Base-by-base conservation (phyloP, 495 filamentous ascomycete genomes). In the Penicillium canescens region DNA sequence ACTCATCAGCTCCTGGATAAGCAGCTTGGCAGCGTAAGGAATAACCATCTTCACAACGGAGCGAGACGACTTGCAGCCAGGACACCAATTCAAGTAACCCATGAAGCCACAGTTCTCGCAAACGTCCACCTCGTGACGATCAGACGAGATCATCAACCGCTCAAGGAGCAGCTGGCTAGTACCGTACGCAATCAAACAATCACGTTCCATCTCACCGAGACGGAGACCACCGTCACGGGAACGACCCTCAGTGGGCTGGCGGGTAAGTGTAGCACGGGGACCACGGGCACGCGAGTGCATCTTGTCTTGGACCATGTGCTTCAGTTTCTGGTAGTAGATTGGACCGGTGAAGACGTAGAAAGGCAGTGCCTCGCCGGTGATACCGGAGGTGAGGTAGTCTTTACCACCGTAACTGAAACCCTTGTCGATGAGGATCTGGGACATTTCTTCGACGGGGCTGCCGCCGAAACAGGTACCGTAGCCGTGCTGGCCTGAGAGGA, bases 271-370 rank as follows among this genome's bases (percentile, higher is more conserved):
- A 9, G 92, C 92, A 16, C 88, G 84, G 2, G 95, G 94, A 3
- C 94, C 94, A 40, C 89, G 86, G 9, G 92, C 84, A 49, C 94
- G 91, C 8, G 91, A 90, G 72, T 99, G 94, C 93, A 99, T 97
- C 80, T 99, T 99, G 63, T 99, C 94, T 68, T 96, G 91, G 28
- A 99, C 94, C 94, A 99, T 99, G 83, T 99, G 94, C 83, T 98
- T 99, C 39, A 99, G 85, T 61, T 96, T 96, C 79, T 99, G 94
- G 80, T 99, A 99, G 80, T 96, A 99, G 72, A 97, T 98, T 4
- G 94, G 94, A 0, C 94, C 94, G 61, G 93, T 95, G 81, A 97
- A 99, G 71, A 99, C 92, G 66, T 99, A 98, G 35, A 91, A 92
- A 41, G 93, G 90, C 16, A 97, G 80, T 2, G 88, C 80, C 74